Evolutionary conservation across 140 eudicot species (phyloP).

Genomic region (Stevia rebaudiana): DNA sequence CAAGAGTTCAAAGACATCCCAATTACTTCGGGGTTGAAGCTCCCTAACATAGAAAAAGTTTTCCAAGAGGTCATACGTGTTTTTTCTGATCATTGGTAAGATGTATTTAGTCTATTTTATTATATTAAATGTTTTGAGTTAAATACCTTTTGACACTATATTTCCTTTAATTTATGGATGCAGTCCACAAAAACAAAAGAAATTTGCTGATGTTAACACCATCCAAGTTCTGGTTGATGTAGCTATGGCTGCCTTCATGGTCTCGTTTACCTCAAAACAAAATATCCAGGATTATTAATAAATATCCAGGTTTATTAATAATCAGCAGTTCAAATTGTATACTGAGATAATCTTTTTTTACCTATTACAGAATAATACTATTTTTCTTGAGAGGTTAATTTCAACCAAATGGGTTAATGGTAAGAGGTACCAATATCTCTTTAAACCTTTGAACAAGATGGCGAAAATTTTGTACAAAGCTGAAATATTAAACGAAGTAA

Average conservation of each 20-base stretch:
- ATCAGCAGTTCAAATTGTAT: too few species aligned
- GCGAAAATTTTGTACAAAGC: conserved; percentile 54
- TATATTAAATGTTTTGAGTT: too few species aligned
- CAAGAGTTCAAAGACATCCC: conserved; percentile 34
- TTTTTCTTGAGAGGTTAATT: conserved; percentile 42
- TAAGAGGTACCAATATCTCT: too few species aligned
- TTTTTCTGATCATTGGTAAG: conserved; percentile 45
- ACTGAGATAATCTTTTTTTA: conserved; percentile 1
- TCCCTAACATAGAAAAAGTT: conserved; percentile 37
- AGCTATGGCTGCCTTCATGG: conserved; percentile 61
- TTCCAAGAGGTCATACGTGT: conserved; percentile 39
- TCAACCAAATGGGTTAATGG: conserved; percentile 54
- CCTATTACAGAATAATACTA: conserved; percentile 48
- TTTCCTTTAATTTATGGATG: conserved; percentile 15
- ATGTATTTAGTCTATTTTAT: not conserved
- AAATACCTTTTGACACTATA: not conserved
- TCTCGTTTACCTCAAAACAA: conserved; percentile 46
- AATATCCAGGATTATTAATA: conserved; percentile 38
- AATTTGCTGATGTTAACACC: conserved; percentile 41
- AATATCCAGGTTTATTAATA: conserved; percentile 35
- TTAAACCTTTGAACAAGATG: conserved; percentile 57
- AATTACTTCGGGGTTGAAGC: conserved; percentile 20
- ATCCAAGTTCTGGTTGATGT: conserved; percentile 43
- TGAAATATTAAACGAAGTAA: conserved; percentile 57
- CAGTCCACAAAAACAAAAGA: conserved; percentile 45